A percentile compares a stretch with the other conserved stretches of the same genome.
Conservation (phyloP, 2,329 filamentous ascomycete genomes). For the Rhynchosporium agropyri region DNA sequence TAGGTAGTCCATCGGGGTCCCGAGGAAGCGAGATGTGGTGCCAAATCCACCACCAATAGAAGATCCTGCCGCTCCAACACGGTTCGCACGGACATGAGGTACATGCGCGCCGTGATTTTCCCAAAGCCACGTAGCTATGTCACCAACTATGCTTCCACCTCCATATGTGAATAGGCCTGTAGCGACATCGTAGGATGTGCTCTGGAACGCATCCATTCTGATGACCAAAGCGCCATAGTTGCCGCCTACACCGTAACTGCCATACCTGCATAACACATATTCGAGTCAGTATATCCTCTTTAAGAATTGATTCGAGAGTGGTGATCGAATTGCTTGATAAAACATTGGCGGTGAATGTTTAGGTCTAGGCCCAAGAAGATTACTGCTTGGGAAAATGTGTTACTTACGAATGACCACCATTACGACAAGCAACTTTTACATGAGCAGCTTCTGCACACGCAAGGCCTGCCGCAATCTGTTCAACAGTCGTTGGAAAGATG, state of each 20-base stretch:
- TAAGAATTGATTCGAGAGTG: no score
- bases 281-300: no score
- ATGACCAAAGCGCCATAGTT: slow-evolving; percentile 18
- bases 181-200: slow-evolving; percentile 2
- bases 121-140: slow-evolving; percentile 18
- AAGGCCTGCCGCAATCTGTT: slow-evolving; percentile 5
- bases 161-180: slow-evolving; percentile 15
- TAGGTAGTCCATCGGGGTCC: slow-evolving; percentile 18
- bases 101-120: slow-evolving; percentile 17
- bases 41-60: slow-evolving; percentile 19
- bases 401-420: slow-evolving; percentile 7
- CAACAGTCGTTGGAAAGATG: slow-evolving; percentile 12
- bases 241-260: slow-evolving; percentile 17
- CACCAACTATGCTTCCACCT: slow-evolving; percentile 16
- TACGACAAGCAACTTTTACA: slow-evolving; percentile 15
- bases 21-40: slow-evolving; percentile 16
- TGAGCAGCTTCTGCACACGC: background rate
- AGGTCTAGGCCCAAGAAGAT: no score
- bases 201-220: slow-evolving; percentile 17
- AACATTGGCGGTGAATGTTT: no score
- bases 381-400: no score
- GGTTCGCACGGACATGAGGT: slow-evolving; percentile 18
- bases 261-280: background rate
- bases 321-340: no score
- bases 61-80: slow-evolving; percentile 15